phyloP scores from a whole-genome alignment of 352 stramenopile genomes.

The Phytophthora rubi region DNA sequence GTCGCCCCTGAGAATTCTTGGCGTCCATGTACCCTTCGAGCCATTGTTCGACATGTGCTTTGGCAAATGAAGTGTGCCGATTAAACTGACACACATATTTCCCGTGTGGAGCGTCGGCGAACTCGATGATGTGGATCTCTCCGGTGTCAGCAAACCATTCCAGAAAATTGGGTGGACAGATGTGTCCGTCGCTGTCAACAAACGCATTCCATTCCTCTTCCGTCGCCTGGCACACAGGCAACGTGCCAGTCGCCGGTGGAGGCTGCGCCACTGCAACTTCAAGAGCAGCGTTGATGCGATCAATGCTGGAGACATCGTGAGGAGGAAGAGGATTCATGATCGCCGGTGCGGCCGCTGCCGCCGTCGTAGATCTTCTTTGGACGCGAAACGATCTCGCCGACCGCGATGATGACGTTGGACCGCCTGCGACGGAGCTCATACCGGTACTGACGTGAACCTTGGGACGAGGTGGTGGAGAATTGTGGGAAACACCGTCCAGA shows the following conservation, averaged over 20 bases:
- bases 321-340: constrained; percentile 19
- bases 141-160: constrained; percentile 45
- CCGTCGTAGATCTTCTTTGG: too few relatives aligned
- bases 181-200: constrained; percentile 34
- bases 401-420: too few relatives aligned
- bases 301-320: constrained; percentile 27
- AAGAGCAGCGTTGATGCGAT: constrained; percentile 51
- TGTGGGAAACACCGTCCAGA: too few relatives aligned
- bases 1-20: constrained; percentile 39
- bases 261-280: constrained; percentile 40
- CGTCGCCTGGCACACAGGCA: constrained; percentile 43
- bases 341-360: not conserved
- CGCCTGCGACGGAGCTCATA: too few relatives aligned
- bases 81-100: constrained; percentile 23
- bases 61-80: not conserved
- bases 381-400: too few relatives aligned
- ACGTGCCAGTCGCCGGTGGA: constrained; percentile 32
- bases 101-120: constrained; percentile 34
- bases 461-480: too few relatives aligned
- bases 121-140: constrained; percentile 53
- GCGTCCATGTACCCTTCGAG: constrained; percentile 22
- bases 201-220: constrained; percentile 53
- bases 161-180: constrained; percentile 39
- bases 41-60: constrained; percentile 16
- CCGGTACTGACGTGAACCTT: too few relatives aligned